Conservation (phyloP, 2,329 filamentous ascomycete species). For the Fusarium neocosmosporiellum region DNA sequence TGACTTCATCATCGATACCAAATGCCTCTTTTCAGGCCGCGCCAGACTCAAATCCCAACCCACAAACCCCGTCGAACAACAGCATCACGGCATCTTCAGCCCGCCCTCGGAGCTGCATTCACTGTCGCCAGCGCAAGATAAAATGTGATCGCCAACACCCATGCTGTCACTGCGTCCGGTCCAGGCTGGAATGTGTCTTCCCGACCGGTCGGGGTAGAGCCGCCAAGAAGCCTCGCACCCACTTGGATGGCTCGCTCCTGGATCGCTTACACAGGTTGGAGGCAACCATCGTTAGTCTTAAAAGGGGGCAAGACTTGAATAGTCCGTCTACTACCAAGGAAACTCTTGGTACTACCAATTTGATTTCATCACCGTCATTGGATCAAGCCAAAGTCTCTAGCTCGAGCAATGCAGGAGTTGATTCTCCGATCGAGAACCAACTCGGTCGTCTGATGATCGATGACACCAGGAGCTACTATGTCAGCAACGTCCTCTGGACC, state of each 20-base stretch:
- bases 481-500: background rate
- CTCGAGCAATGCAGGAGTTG: background rate
- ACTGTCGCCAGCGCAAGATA: background rate
- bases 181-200: background rate
- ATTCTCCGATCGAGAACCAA: background rate
- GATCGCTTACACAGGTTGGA: background rate
- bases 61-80: background rate
- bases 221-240: background rate
- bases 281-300: background rate
- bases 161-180: background rate
- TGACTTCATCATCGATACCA: background rate
- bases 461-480: background rate
- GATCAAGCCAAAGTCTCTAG: background rate
- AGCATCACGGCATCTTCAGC: background rate
- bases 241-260: background rate
- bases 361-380: background rate
- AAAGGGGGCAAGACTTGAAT: too few relatives aligned
- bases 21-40: background rate
- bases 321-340: background rate
- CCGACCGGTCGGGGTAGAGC: background rate
- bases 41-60: background rate
- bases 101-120: background rate
- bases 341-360: background rate
- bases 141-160: background rate
- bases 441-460: background rate